These are phyloP conservation scores for Cladorrhinum sp. DNA, from an alignment of 2,329 filamentous ascomycete genomes.

Conservation along the genomic window DNA sequence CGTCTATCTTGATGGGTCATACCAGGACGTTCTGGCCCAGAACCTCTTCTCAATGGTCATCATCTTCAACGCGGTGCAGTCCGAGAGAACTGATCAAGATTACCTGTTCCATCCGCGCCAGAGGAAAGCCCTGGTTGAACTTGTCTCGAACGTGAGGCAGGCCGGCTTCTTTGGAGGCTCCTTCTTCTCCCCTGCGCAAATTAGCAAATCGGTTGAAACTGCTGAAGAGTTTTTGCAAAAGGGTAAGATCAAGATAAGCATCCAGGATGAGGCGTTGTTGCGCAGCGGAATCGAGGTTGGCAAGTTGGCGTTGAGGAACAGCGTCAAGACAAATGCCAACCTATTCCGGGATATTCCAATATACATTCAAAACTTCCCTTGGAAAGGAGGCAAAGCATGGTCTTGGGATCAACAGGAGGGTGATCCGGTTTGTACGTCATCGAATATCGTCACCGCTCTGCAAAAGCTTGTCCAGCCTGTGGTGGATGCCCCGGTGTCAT, in stretches of 20 bases:
- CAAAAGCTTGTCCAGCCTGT: constrained; percentile 52
- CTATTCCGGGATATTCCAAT: constrained; percentile 74
- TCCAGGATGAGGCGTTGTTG: constrained; percentile 60
- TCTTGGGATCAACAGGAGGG: constrained; percentile 56
- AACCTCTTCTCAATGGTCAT: constrained; percentile 85
- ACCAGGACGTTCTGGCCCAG: constrained; percentile 77
- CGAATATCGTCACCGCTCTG: constrained; percentile 49
- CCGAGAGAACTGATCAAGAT: constrained; percentile 76
- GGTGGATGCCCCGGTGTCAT: constrained; percentile 40
- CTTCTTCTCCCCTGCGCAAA: constrained; percentile 64
- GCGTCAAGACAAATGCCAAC: constrained; percentile 65
- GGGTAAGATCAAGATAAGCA: constrained; percentile 55
- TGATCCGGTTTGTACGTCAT: constrained; percentile 49
- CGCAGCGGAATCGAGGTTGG: constrained; percentile 64
- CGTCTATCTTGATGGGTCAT: constrained; percentile 74
- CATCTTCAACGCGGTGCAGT: constrained; percentile 82
- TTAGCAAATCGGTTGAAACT: constrained; percentile 62
- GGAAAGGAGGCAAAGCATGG: constrained; percentile 60
- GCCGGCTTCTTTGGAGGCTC: constrained; percentile 82
- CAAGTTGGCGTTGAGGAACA: constrained; percentile 55
- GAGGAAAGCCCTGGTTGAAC: constrained; percentile 59
- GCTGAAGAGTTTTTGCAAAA: constrained; percentile 66
- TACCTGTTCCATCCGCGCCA: constrained; percentile 86
- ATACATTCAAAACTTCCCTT: constrained; percentile 66
- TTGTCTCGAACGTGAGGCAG: constrained; percentile 77